A percentile compares a stretch with the other conserved stretches of the same genome.
These are phyloP conservation scores for Auxenochlorella pyrenoidosa DNA, from an alignment of 139 green algal genomes.

Conservation along the genomic window DNA sequence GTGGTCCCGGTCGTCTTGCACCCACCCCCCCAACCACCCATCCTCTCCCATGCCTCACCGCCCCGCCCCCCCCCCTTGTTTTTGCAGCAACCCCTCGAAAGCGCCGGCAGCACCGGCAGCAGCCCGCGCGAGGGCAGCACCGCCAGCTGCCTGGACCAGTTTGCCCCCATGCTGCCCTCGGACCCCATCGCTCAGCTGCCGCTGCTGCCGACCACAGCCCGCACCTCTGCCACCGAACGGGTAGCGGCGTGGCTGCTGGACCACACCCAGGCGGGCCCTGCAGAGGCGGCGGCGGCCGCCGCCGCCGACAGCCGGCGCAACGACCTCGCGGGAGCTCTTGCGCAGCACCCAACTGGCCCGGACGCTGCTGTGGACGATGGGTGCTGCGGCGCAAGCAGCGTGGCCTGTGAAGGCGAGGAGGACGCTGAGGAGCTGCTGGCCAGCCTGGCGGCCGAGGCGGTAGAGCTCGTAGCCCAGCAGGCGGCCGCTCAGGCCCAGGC, in stretches of 20 bases:
- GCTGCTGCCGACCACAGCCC: constrained; percentile 1
- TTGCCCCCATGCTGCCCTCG: constrained; percentile 8
- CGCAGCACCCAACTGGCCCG: background rate
- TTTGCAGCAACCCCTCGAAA: background rate
- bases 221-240: background rate
- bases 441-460: background rate
- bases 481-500: background rate
- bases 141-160: constrained; percentile 29
- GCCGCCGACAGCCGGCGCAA: background rate
- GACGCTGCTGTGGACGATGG: background rate
- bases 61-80: background rate
- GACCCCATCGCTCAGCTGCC: constrained; percentile 25
- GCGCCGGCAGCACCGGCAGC: background rate
- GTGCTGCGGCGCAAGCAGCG: background rate
- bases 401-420: background rate
- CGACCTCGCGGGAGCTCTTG: background rate
- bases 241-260: constrained; percentile 29
- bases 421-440: background rate
- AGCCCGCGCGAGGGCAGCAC: background rate
- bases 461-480: background rate
- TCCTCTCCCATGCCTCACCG: background rate
- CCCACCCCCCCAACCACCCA: no score
- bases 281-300: background rate
- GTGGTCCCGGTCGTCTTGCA: no score
- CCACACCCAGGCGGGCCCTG: background rate